phyloP scores from a whole-genome alignment of 139 green algal species.

The Coccomyxa sp. region DNA sequence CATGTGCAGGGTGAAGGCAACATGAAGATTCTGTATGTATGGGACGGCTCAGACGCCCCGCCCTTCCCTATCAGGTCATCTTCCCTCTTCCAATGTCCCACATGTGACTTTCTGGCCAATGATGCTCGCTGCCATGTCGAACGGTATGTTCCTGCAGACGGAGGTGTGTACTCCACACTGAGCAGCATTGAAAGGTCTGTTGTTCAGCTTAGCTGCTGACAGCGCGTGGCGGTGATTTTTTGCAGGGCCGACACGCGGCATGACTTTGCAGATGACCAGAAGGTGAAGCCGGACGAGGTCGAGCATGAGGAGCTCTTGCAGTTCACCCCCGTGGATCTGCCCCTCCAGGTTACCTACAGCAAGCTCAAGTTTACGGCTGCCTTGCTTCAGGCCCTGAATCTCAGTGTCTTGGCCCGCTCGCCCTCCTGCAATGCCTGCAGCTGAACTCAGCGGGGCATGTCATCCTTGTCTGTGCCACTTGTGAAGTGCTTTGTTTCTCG shows the following conservation, averaged over 20 bases:
- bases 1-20: background rate
- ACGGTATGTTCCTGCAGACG: background rate
- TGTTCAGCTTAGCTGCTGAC: no score
- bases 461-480: no score
- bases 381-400: background rate
- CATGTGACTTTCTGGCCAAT: background rate
- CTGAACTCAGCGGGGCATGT: no score
- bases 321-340: background rate
- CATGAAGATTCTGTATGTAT: background rate
- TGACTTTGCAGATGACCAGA: background rate
- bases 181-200: background rate
- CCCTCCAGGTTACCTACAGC: background rate
- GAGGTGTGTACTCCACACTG: background rate
- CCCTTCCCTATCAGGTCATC: background rate
- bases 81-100: background rate
- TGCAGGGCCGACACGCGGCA: background rate
- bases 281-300: background rate
- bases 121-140: background rate
- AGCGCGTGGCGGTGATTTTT: background rate
- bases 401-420: no score
- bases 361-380: background rate
- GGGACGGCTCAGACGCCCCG: background rate
- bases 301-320: background rate
- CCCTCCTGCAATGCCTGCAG: background rate
- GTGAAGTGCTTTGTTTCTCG: background rate